phyloP scores from a whole-genome alignment of 331 rosid genomes.

The Rosa hybrid region DNA sequence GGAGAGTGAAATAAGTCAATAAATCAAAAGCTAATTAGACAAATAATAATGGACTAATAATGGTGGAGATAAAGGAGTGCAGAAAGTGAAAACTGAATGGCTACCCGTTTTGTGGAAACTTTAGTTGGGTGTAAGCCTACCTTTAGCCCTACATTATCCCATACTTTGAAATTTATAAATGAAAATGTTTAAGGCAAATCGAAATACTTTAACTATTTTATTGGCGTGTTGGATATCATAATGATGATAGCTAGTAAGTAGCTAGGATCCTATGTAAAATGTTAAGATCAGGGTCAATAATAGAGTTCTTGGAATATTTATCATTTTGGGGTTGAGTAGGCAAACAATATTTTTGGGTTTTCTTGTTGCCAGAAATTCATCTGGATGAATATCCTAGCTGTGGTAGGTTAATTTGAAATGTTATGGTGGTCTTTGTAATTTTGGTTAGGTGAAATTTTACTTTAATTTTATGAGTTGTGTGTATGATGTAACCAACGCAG shows the following conservation, averaged over 20 bases:
- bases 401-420: slow-evolving; percentile 1
- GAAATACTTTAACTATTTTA: slow-evolving; percentile 45
- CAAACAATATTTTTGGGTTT: neutral
- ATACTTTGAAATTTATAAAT: slow-evolving; percentile 35
- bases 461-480: neutral
- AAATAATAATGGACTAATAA: slow-evolving; percentile 31
- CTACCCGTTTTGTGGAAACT: slow-evolving; percentile 27
- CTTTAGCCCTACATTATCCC: slow-evolving; percentile 56
- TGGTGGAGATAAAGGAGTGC: slow-evolving; percentile 22
- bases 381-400: neutral
- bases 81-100: slow-evolving; percentile 16
- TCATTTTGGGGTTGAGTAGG: neutral
- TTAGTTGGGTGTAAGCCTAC: slow-evolving; percentile 41
- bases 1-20: slow-evolving; percentile 14
- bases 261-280: slow-evolving; percentile 33
- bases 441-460: neutral
- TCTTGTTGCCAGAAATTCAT: neutral
- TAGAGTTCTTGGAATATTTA: neutral
- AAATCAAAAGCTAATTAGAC: slow-evolving; percentile 20
- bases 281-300: neutral
- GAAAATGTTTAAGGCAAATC: slow-evolving; percentile 36
- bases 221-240: slow-evolving; percentile 42
- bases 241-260: slow-evolving; percentile 47
- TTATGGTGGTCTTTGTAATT: neutral
- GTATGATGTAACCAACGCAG: neutral